A percentile compares a stretch with the other conserved stretches of the same genome.
These are phyloP conservation scores for Whalleya microplaca DNA, from an alignment of 2,329 filamentous ascomycete species.

Conservation along the genomic window DNA sequence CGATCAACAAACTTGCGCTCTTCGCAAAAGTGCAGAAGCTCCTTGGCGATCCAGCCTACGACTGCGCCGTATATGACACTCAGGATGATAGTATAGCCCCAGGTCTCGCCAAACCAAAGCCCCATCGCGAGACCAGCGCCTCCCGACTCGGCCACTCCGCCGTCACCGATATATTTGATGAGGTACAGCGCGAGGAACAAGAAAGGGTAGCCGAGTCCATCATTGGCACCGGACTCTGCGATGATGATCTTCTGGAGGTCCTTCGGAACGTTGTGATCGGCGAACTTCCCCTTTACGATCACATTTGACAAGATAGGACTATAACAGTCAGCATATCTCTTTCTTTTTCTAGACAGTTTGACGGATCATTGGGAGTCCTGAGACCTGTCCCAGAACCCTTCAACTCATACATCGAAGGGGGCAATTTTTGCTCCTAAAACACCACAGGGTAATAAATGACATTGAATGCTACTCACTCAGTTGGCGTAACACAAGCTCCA, in stretches of 20 bases:
- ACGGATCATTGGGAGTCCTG: too few species aligned
- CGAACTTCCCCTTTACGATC: slow-evolving; percentile 92
- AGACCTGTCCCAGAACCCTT: too few species aligned
- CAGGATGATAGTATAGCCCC: slow-evolving; percentile 80
- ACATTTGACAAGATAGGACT: slow-evolving; percentile 79
- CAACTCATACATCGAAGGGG: too few species aligned
- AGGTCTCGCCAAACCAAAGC: slow-evolving; percentile 83
- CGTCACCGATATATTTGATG: slow-evolving; percentile 72
- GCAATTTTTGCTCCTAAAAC: too few species aligned
- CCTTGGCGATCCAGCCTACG: slow-evolving; percentile 81
- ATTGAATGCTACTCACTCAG: slow-evolving; percentile 52
- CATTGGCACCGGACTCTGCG: slow-evolving; percentile 85
- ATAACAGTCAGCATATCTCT: too few species aligned
- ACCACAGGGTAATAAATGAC: too few species aligned
- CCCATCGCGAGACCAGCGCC: slow-evolving; percentile 71
- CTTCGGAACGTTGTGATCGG: slow-evolving; percentile 85
- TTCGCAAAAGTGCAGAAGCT: slow-evolving; percentile 83
- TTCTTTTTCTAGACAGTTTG: too few species aligned
- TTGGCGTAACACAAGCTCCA: slow-evolving; percentile 88
- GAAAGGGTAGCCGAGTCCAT: slow-evolving; percentile 88
- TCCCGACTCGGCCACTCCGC: slow-evolving; percentile 57
- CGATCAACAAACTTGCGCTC: slow-evolving; percentile 80
- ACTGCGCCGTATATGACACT: slow-evolving; percentile 76
- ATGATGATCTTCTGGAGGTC: slow-evolving; percentile 80
- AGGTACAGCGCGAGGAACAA: slow-evolving; percentile 83